Evolutionary conservation across 169 alveolate genomes (phyloP).

Genomic region (Plasmodium sp.): DNA sequence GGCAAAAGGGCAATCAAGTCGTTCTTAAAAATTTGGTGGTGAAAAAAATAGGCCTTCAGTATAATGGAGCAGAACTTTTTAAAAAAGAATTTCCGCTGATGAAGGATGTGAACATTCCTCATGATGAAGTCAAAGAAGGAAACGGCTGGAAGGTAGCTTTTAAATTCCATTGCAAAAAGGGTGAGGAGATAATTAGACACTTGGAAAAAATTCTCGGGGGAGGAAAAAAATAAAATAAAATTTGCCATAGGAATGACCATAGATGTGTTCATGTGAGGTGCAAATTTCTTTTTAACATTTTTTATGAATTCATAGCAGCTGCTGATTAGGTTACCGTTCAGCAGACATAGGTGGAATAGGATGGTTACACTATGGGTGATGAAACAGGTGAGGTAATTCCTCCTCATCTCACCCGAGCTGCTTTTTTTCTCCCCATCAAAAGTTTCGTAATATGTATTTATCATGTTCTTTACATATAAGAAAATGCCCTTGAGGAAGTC

Average conservation of each 20-base stretch:
- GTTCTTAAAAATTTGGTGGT: constrained; percentile 31
- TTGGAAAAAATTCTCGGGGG: constrained; percentile 6
- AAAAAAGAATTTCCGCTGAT: constrained; percentile 25
- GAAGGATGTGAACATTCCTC: constrained; percentile 11
- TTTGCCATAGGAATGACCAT: constrained; percentile 16
- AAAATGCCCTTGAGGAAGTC: constrained; percentile 28
- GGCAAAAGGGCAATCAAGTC: constrained; percentile 41
- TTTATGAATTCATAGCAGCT: constrained; percentile 17
- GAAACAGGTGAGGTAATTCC: constrained; percentile 28
- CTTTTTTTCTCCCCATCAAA: background rate
- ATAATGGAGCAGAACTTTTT: constrained; percentile 13
- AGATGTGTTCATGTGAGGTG: constrained; percentile 4
- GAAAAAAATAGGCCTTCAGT: constrained; percentile 23
- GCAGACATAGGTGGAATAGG: constrained; percentile 5
- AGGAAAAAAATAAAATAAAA: constrained; percentile 47
- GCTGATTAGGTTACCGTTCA: background rate
- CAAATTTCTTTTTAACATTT: constrained; percentile 11
- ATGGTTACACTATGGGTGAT: constrained; percentile 22
- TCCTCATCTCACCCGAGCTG: background rate
- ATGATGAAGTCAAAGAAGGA: constrained; percentile 49
- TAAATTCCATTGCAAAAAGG: constrained; percentile 11
- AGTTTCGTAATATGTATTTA: constrained; percentile 1
- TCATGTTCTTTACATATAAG: constrained; percentile 20
- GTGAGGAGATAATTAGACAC: constrained; percentile 41
- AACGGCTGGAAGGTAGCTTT: constrained; percentile 24